Evolutionary conservation across 495 filamentous ascomycete species (phyloP).

Genomic region (Hypoxylon trugodes): DNA sequence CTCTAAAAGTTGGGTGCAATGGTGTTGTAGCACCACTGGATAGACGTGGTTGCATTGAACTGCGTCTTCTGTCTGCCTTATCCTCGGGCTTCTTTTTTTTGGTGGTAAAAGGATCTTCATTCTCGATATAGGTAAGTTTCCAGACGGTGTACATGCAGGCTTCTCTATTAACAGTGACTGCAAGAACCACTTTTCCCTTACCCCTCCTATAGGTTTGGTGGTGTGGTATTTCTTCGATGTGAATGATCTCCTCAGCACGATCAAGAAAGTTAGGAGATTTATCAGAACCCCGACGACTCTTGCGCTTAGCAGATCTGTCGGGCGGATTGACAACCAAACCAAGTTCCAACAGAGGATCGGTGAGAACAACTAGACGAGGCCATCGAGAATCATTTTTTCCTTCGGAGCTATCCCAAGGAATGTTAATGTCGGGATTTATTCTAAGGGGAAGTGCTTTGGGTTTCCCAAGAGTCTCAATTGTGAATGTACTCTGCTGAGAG

Average conservation of each 20-base stretch:
- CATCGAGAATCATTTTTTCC: slow-evolving; percentile 64
- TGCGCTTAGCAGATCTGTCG: slow-evolving; percentile 40
- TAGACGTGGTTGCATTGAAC: slow-evolving; percentile 82
- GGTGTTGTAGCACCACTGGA: slow-evolving; percentile 85
- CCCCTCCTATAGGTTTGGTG: slow-evolving; percentile 19
- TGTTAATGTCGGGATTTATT: slow-evolving; percentile 55
- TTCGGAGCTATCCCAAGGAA: slow-evolving; percentile 57
- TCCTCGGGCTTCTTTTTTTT: slow-evolving; percentile 57
- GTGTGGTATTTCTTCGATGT: slow-evolving; percentile 59
- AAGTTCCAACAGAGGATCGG: slow-evolving; percentile 85
- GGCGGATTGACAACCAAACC: slow-evolving; percentile 75
- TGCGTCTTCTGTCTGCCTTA: slow-evolving; percentile 73
- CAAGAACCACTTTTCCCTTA: slow-evolving; percentile 68
- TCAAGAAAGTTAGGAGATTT: slow-evolving; percentile 59
- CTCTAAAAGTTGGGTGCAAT: slow-evolving; percentile 60
- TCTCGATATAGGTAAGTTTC: slow-evolving; percentile 73
- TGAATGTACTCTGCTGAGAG: slow-evolving; percentile 60
- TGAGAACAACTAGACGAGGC: slow-evolving; percentile 84
- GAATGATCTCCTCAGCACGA: slow-evolving; percentile 79
- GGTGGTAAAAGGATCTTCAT: slow-evolving; percentile 62
- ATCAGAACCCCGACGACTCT: slow-evolving; percentile 27
- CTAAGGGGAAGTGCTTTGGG: slow-evolving; percentile 58
- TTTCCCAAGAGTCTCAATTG: slow-evolving; percentile 58
- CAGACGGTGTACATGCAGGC: slow-evolving; percentile 79
- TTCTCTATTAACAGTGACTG: slow-evolving; percentile 81